A percentile compares a stretch with the other conserved stretches of the same genome.
phyloP scores from a whole-genome alignment of 352 stramenopile genomes.

The Phytophthora hybrid region DNA sequence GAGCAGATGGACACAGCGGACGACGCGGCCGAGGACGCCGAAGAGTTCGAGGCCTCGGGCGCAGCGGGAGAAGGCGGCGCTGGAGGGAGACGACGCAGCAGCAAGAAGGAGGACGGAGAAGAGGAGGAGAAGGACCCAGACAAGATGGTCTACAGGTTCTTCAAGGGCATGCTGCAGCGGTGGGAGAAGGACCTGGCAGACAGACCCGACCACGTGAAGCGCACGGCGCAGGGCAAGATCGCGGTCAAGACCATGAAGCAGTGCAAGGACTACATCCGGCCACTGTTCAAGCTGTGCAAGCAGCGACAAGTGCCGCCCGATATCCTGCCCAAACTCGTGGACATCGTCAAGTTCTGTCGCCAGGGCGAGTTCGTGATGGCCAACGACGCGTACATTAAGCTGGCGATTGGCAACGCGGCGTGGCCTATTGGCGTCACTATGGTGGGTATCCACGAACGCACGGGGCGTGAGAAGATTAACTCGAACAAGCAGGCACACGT shows the following conservation, averaged over 20 bases:
- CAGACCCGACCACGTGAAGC: slow-evolving; percentile 91
- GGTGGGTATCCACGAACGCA: slow-evolving; percentile 98
- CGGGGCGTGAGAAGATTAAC: slow-evolving; percentile 96
- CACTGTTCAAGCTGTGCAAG: slow-evolving; percentile 98
- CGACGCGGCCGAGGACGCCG: slow-evolving; percentile 48
- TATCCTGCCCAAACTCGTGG: slow-evolving; percentile 88
- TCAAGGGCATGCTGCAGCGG: slow-evolving; percentile 93
- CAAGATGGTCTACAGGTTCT: slow-evolving; percentile 91
- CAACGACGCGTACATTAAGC: slow-evolving; percentile 98
- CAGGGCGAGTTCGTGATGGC: slow-evolving; percentile 95
- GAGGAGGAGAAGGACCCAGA: slow-evolving; percentile 62
- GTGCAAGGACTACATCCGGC: slow-evolving; percentile 99
- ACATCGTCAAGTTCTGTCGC: slow-evolving; percentile 96
- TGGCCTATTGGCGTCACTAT: slow-evolving; percentile 99
- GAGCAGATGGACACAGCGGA: slow-evolving; percentile 59
- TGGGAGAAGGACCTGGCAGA: slow-evolving; percentile 94
- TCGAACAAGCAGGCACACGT: slow-evolving; percentile 99
- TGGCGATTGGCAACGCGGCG: slow-evolving; percentile 97
- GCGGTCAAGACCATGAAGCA: slow-evolving; percentile 98
- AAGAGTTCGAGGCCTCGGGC: slow-evolving; percentile 30
- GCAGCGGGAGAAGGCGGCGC: neutral
- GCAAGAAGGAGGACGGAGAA: slow-evolving; percentile 35
- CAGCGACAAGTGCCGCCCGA: slow-evolving; percentile 87
- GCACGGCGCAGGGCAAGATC: slow-evolving; percentile 92
- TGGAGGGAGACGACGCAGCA: slow-evolving; percentile 11